Evolutionary conservation across 805 yeast genomes (phyloP).

Genomic region (Starmerella cellae): DNA sequence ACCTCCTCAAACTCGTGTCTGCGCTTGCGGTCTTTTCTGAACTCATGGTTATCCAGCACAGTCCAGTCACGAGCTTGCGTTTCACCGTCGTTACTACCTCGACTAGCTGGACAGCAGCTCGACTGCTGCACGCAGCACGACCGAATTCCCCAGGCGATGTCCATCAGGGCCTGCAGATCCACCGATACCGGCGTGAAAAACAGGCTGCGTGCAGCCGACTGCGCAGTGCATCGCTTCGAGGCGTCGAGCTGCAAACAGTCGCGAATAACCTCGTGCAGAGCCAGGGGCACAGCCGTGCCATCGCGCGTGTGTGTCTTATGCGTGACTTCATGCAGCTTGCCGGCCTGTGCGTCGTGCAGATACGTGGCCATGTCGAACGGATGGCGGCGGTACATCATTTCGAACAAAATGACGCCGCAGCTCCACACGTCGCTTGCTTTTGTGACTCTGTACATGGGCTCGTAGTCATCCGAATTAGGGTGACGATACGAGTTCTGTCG

Average conservation of each 20-base stretch:
- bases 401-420: slow-evolving; percentile 89
- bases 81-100: background rate
- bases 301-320: slow-evolving; percentile 55
- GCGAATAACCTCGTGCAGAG: slow-evolving; percentile 57
- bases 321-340: slow-evolving; percentile 52
- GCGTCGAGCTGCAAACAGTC: slow-evolving; percentile 66
- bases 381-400: slow-evolving; percentile 86
- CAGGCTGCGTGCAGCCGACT: slow-evolving; percentile 46
- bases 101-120: background rate
- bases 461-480: background rate
- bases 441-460: slow-evolving; percentile 58
- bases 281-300: slow-evolving; percentile 48
- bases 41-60: background rate
- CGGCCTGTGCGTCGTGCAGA: slow-evolving; percentile 46
- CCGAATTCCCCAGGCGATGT: background rate
- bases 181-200: slow-evolving; percentile 68
- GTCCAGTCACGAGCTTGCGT: background rate
- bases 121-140: background rate
- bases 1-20: background rate
- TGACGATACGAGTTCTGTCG: background rate
- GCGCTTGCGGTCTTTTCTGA: background rate
- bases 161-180: slow-evolving; percentile 32
- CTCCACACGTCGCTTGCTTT: slow-evolving; percentile 97
- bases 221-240: slow-evolving; percentile 46
- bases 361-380: slow-evolving; percentile 40